phyloP scores from a whole-genome alignment of 2,329 filamentous ascomycete genomes.

The Calonectria honghensis region DNA sequence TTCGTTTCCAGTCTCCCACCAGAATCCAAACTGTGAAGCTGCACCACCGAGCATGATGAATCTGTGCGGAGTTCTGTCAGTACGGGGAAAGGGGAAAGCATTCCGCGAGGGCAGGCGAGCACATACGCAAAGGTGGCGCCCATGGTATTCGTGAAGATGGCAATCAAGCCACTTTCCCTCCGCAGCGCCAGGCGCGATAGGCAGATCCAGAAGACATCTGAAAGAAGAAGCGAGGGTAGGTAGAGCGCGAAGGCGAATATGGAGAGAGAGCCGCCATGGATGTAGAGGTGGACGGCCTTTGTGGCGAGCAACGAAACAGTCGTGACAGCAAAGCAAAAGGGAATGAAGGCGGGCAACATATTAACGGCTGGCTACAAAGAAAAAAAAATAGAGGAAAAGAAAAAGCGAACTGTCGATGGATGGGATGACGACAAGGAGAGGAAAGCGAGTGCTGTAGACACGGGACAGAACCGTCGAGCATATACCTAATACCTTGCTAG shows the following conservation, averaged over 20 bases:
- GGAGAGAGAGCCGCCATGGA: slow-evolving; percentile 54
- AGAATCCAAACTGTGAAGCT: slow-evolving; percentile 59
- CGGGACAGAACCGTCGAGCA: slow-evolving; percentile 3
- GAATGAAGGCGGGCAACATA: slow-evolving; percentile 51
- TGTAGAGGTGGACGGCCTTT: slow-evolving; percentile 56
- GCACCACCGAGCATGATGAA: slow-evolving; percentile 56
- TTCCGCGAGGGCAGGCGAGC: not conserved
- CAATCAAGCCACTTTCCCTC: slow-evolving; percentile 51
- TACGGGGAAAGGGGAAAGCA: not conserved
- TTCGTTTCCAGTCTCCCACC: slow-evolving; percentile 57
- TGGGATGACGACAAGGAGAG: slow-evolving; percentile 26
- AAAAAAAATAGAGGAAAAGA: slow-evolving; percentile 20
- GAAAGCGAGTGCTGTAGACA: not conserved
- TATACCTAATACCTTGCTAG: not conserved
- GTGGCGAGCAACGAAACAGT: slow-evolving; percentile 55
- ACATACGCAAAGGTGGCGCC: slow-evolving; percentile 55
- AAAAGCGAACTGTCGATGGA: slow-evolving; percentile 6
- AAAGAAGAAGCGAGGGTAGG: slow-evolving; percentile 56
- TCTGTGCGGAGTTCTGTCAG: slow-evolving; percentile 42
- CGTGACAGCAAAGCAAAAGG: slow-evolving; percentile 57
- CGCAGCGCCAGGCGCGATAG: slow-evolving; percentile 55
- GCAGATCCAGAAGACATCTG: slow-evolving; percentile 54
- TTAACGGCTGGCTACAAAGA: slow-evolving; percentile 29
- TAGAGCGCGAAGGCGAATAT: slow-evolving; percentile 52
- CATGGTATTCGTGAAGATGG: slow-evolving; percentile 48